Conservation (phyloP, 1,284 basidiomycete genomes). For the Naganishia liquefaciens region DNA sequence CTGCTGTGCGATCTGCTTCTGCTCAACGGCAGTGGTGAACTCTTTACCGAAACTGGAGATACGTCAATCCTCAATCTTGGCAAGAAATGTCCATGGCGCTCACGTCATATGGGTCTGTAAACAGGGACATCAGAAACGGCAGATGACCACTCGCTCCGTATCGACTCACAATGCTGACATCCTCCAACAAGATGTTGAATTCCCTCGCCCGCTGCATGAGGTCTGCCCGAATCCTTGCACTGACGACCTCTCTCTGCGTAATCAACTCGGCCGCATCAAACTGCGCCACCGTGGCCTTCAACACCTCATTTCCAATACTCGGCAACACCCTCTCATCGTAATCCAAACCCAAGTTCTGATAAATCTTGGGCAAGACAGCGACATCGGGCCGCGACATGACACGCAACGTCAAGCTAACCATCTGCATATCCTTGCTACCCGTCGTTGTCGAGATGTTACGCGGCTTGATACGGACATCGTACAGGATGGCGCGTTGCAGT, state of each 20-base stretch:
- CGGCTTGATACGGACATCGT: slow-evolving; percentile 97
- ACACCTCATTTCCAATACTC: slow-evolving; percentile 94
- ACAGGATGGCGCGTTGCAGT: slow-evolving; percentile 92
- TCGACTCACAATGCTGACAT: slow-evolving; percentile 75
- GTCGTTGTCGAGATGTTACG: slow-evolving; percentile 97
- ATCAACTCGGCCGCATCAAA: slow-evolving; percentile 98
- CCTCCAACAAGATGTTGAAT: slow-evolving; percentile 94
- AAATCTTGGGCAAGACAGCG: slow-evolving; percentile 85
- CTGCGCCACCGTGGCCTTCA: slow-evolving; percentile 97
- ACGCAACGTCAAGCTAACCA: slow-evolving; percentile 94
- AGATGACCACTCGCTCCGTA: neutral
- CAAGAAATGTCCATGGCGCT: neutral
- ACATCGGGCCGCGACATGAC: slow-evolving; percentile 93
- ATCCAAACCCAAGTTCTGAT: slow-evolving; percentile 89
- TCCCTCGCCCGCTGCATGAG: slow-evolving; percentile 89
- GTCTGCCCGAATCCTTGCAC: slow-evolving; percentile 90
- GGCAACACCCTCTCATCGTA: slow-evolving; percentile 96
- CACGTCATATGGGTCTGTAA: slow-evolving; percentile 58
- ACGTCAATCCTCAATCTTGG: slow-evolving; percentile 4
- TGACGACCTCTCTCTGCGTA: slow-evolving; percentile 64
- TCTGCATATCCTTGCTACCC: slow-evolving; percentile 93
- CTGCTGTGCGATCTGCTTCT: slow-evolving; percentile 66
- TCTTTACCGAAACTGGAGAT: slow-evolving; percentile 59
- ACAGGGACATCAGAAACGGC: neutral
- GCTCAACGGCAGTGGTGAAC: slow-evolving; percentile 83